phyloP scores from a whole-genome alignment of 2,329 filamentous ascomycete species.

The Clarireedia monteithiana region DNA sequence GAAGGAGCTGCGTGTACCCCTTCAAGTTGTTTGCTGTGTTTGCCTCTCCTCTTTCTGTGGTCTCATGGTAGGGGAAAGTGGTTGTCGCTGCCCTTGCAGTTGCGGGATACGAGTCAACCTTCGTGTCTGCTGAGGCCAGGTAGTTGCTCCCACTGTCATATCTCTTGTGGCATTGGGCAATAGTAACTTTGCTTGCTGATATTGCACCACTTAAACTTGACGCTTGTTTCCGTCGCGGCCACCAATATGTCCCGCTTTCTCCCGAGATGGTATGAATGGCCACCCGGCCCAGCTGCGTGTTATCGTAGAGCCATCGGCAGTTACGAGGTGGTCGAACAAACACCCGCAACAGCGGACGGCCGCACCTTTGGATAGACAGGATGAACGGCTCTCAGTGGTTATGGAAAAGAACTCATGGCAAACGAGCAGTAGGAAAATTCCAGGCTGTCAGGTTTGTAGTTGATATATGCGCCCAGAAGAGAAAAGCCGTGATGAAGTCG shows the following conservation, averaged over 20 bases:
- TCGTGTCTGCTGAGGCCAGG: no score
- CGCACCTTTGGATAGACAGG: conserved; percentile 35
- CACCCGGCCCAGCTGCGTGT: conserved; percentile 35
- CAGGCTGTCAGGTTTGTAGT: conserved; percentile 1
- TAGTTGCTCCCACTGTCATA: neutral
- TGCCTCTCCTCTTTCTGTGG: no score
- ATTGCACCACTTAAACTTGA: neutral
- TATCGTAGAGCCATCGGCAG: conserved; percentile 34
- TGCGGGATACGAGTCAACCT: no score
- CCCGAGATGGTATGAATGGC: conserved; percentile 25
- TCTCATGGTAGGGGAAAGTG: no score
- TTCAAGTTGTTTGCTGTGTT: no score
- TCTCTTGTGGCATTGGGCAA: neutral
- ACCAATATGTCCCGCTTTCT: conserved; percentile 22
- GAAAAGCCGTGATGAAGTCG: neutral
- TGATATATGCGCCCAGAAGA: neutral
- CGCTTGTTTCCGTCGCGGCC: conserved; percentile 20
- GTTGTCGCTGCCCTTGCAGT: no score
- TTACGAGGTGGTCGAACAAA: conserved; percentile 36
- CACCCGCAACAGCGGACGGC: conserved; percentile 36
- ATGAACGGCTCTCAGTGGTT: conserved; percentile 31
- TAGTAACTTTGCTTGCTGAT: neutral
- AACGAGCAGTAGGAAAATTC: conserved; percentile 23
- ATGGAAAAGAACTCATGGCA: conserved; percentile 27
- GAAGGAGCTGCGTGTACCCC: no score